Conservation (phyloP, 805 yeast genomes). For the Barnettozyma populi region DNA sequence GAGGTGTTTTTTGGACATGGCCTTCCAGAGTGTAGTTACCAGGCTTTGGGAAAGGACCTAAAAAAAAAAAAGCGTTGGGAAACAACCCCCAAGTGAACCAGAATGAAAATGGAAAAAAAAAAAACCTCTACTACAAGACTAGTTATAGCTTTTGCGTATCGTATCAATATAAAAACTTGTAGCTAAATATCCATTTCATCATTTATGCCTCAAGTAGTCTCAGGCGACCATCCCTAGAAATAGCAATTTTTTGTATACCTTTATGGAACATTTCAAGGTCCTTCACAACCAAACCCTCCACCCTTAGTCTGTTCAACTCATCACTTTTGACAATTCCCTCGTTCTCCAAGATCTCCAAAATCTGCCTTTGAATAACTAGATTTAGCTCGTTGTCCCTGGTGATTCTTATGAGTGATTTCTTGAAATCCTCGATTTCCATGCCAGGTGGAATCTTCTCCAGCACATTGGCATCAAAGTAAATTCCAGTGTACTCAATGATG, state of each 20-base stretch:
- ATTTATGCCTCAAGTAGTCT: neutral
- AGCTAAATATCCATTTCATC: neutral
- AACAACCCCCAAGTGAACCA: too few relatives aligned
- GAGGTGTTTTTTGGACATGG: neutral
- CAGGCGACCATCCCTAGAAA: constrained; percentile 1
- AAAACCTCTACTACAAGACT: too few relatives aligned
- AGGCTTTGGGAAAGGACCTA: too few relatives aligned
- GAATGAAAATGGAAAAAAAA: too few relatives aligned
- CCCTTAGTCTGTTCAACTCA: constrained; percentile 27
- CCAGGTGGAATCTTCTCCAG: constrained; percentile 57
- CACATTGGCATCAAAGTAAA: constrained; percentile 61
- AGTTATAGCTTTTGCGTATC: too few relatives aligned
- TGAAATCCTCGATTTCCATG: constrained; percentile 60
- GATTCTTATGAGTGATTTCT: constrained; percentile 53
- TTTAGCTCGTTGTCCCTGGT: constrained; percentile 57
- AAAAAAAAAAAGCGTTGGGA: too few relatives aligned
- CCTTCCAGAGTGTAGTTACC: too few relatives aligned
- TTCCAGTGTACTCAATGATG: constrained; percentile 64
- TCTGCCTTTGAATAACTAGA: constrained; percentile 46
- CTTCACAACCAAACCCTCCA: constrained; percentile 24
- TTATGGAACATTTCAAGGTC: neutral
- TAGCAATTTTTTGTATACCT: neutral
- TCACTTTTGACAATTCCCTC: constrained; percentile 40
- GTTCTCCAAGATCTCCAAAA: constrained; percentile 46
- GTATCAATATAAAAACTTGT: too few relatives aligned